These are phyloP conservation scores for Beauveria medogensis DNA, from an alignment of 2,329 filamentous ascomycete genomes.

Conservation along the genomic window DNA sequence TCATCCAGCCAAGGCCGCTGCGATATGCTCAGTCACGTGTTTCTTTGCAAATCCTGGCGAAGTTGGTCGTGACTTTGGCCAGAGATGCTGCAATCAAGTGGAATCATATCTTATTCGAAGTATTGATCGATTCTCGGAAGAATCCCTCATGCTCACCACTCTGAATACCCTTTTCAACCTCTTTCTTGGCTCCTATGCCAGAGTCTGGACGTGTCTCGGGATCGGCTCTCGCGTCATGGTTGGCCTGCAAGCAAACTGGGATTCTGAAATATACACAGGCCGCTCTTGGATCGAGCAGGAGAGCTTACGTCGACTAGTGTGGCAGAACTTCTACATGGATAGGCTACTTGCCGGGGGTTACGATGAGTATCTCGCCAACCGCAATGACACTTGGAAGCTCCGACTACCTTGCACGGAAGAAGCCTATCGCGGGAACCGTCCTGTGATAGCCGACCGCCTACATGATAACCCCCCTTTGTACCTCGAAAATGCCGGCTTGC, in stretches of 20 bases:
- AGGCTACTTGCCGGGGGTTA: slow-evolving; percentile 31
- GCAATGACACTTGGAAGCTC: slow-evolving; percentile 30
- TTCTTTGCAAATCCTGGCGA: slow-evolving; percentile 27
- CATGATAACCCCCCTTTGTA: slow-evolving; percentile 21
- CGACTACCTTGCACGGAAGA: slow-evolving; percentile 27
- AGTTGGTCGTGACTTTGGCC: slow-evolving; percentile 27
- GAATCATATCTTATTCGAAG: slow-evolving; percentile 33
- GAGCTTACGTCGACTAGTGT: slow-evolving; percentile 27
- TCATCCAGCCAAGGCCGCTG: slow-evolving; percentile 27
- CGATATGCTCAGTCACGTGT: slow-evolving; percentile 30
- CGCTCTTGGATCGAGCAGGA: slow-evolving; percentile 29
- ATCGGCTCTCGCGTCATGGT: slow-evolving; percentile 29
- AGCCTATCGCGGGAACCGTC: slow-evolving; percentile 24
- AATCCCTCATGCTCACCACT: slow-evolving; percentile 26
- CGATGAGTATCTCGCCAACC: slow-evolving; percentile 31
- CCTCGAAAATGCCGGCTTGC: slow-evolving; percentile 22
- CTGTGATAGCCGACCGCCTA: slow-evolving; percentile 24
- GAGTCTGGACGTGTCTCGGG: slow-evolving; percentile 33
- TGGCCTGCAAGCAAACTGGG: slow-evolving; percentile 33
- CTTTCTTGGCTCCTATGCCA: slow-evolving; percentile 28
- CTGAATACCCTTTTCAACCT: slow-evolving; percentile 30
- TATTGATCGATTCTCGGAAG: slow-evolving; percentile 29
- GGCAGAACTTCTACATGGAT: slow-evolving; percentile 32
- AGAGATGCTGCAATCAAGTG: slow-evolving; percentile 30
- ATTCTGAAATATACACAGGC: slow-evolving; percentile 19